A percentile compares a stretch with the other conserved stretches of the same genome.
Conservation (phyloP, 2,329 filamentous ascomycete species). For the Penicillium nordicum region DNA sequence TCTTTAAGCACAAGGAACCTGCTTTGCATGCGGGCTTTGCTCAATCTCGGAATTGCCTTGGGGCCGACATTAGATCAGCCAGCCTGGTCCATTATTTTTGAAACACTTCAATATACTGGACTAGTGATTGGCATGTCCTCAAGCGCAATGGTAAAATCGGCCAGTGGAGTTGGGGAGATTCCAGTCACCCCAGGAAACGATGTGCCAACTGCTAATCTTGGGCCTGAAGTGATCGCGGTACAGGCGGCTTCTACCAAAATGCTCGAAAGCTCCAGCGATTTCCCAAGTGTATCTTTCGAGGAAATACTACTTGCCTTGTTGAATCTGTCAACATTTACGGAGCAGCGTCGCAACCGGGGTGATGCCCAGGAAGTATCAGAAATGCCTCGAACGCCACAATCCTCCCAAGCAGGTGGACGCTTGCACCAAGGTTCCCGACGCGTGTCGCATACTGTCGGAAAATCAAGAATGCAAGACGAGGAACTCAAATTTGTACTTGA, state of each 20-base stretch:
- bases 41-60: slow-evolving; percentile 94
- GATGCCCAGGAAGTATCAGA: slow-evolving; percentile 55
- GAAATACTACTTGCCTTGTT: slow-evolving; percentile 75
- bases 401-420: slow-evolving; percentile 25
- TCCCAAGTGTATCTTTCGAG: slow-evolving; percentile 76
- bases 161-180: slow-evolving; percentile 29
- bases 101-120: slow-evolving; percentile 89
- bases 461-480: slow-evolving; percentile 42
- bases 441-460: slow-evolving; percentile 41
- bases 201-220: slow-evolving; percentile 62
- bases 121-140: slow-evolving; percentile 63
- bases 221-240: slow-evolving; percentile 78
- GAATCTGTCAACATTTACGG: slow-evolving; percentile 55
- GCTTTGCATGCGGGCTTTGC: slow-evolving; percentile 78
- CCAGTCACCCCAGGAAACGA: slow-evolving; percentile 36
- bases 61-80: slow-evolving; percentile 76
- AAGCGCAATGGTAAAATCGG: slow-evolving; percentile 28
- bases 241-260: slow-evolving; percentile 81
- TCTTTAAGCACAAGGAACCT: slow-evolving; percentile 83
- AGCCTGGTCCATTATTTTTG: slow-evolving; percentile 85
- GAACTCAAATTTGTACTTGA: slow-evolving; percentile 58
- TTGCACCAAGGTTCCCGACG: slow-evolving; percentile 40
- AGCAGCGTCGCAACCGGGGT: slow-evolving; percentile 47
- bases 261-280: slow-evolving; percentile 88
- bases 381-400: slow-evolving; percentile 22